Evolutionary conservation across 2,329 filamentous ascomycete species (phyloP).

Genomic region (Pezicula neosporulosa): DNA sequence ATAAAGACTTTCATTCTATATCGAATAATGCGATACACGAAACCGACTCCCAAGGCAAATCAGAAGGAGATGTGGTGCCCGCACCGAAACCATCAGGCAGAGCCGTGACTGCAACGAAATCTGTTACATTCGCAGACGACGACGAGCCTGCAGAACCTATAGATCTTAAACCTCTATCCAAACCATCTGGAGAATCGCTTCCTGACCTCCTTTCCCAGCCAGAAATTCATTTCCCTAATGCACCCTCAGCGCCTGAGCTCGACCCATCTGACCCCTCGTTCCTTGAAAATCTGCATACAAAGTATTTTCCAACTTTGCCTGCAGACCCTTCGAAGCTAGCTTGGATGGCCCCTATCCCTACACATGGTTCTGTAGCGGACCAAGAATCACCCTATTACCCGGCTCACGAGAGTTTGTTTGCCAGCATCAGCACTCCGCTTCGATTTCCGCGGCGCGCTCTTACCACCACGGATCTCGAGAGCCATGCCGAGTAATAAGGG

Average conservation of each 20-base stretch:
- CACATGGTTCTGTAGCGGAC: slow-evolving; percentile 60
- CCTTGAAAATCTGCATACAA: slow-evolving; percentile 77
- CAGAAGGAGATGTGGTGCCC: slow-evolving; percentile 10
- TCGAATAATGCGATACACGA: not conserved
- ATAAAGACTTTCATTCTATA: not conserved
- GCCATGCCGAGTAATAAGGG: slow-evolving; percentile 74
- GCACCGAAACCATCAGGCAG: slow-evolving; percentile 20
- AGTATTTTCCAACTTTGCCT: slow-evolving; percentile 89
- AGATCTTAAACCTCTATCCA: slow-evolving; percentile 30
- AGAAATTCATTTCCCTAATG: slow-evolving; percentile 35
- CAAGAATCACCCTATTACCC: slow-evolving; percentile 80
- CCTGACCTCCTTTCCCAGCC: slow-evolving; percentile 31
- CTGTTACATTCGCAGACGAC: slow-evolving; percentile 32
- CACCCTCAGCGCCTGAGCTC: slow-evolving; percentile 61
- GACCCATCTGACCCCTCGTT: slow-evolving; percentile 83
- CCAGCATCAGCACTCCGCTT: slow-evolving; percentile 79
- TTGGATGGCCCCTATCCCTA: slow-evolving; percentile 80
- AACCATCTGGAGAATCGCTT: slow-evolving; percentile 48
- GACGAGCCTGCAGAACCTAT: slow-evolving; percentile 38
- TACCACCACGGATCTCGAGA: slow-evolving; percentile 73
- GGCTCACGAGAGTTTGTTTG: slow-evolving; percentile 66
- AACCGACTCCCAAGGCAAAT: not conserved
- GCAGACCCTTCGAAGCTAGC: slow-evolving; percentile 81
- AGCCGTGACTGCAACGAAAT: slow-evolving; percentile 37
- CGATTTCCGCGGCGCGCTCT: slow-evolving; percentile 76